Percentiles rank a stretch among this genome's conserved stretches.
Conservation (phyloP, 73 alveolate species). For the Symbiodinium pilosum region DNA sequence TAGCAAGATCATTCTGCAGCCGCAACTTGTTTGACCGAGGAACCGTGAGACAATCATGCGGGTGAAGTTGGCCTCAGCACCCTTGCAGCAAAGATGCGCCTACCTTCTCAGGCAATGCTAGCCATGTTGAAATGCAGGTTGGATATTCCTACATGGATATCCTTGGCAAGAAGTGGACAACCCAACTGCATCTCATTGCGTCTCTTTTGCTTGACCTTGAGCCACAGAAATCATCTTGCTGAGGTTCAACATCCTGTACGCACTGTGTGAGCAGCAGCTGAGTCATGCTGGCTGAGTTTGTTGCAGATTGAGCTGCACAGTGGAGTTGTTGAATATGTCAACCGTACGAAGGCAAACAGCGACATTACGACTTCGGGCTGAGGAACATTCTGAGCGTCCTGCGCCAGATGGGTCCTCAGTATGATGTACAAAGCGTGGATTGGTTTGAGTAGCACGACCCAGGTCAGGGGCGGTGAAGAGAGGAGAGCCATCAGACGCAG, state of each 20-base stretch:
- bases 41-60: slow-evolving; percentile 99
- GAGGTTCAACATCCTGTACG: slow-evolving; percentile 99
- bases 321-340: not conserved
- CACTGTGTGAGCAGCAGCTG: slow-evolving; percentile 99
- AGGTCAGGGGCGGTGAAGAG: slow-evolving; percentile 69
- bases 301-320: not conserved
- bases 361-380: slow-evolving; percentile 95
- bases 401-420: slow-evolving; percentile 2
- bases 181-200: not conserved
- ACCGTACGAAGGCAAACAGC: slow-evolving; percentile 97
- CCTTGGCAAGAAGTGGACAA: slow-evolving; percentile 98
- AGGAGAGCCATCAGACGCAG: slow-evolving; percentile 52
- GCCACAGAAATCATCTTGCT: not conserved
- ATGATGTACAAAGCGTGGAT: not conserved
- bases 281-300: slow-evolving; percentile 30
- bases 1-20: no score
- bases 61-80: slow-evolving; percentile 99
- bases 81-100: not conserved
- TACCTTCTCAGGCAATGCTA: not conserved
- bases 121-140: slow-evolving; percentile 66
- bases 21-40: no score
- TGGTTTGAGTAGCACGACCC: not conserved
- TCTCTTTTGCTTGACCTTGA: not conserved
- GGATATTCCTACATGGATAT: slow-evolving; percentile 99
- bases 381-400: slow-evolving; percentile 81